Base-by-base conservation (phyloP, 208 protist species). In the Leishmania amazonensis region DNA sequence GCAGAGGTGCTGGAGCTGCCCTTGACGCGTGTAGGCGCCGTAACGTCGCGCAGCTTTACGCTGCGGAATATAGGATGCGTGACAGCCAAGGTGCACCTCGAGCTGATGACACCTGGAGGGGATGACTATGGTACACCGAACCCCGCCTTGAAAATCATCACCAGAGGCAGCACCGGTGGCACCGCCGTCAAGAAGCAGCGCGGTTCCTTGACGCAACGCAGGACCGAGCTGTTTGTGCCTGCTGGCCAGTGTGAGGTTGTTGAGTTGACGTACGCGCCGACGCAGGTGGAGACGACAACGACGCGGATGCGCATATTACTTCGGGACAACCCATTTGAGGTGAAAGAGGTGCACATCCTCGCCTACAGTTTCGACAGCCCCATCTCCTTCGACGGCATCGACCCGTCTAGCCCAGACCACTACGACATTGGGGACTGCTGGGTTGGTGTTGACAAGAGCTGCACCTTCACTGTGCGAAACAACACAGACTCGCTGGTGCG, bases 271-370 rank as follows among this genome's bases (percentile, higher is more conserved):
- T 96, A 93, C 83, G 57, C 88, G n/a, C 95, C 95, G 9, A 88
- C 84, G 1, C 73, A 82, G 68, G 88, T 94, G 42, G 87, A 87
- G 73, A 87, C 82, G 75, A 81, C 80, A 31, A 78, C 60, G 75
- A 89, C 90, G 86, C 85, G 80, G 58, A 80, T 99, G 71, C 73
- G 88, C 78, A 84, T 99, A 31, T 60, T 83, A 7, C 88, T 99
- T 8, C 79, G 76, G 9, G 87, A 99, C 75, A 99, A 99, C 90
- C 89, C 93, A 21, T 99, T 98, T 76, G 99, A 99, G 80, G 88
- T 98, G 76, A 95, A 91, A 53, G 85, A 92, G 79, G 78, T 99
- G 21, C 54, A 74, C 35, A 75, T 99, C 15, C 38, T 87, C 35
- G 96, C 89, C n/a, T 91, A 96, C 47, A 94, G 94, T 75, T 99